Evolutionary conservation across 352 stramenopile species (phyloP).

Genomic region (Globisporangium cylindrosporum): DNA sequence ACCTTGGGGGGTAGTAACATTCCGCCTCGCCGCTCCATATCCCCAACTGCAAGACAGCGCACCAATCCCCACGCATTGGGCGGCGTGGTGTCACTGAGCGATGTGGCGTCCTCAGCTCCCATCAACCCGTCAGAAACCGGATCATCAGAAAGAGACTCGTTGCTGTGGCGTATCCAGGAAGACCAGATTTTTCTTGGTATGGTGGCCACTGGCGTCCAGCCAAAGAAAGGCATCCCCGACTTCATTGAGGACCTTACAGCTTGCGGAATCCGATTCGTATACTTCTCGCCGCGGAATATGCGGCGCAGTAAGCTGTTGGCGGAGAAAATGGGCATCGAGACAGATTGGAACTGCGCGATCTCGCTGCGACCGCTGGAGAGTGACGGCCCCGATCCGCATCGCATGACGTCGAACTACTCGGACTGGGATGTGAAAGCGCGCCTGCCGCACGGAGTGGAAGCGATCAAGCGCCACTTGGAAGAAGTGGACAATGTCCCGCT

Average conservation of each 20-base stretch:
- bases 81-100: conserved; percentile 27
- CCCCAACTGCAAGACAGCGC: conserved; percentile 9
- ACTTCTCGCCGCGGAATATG: conserved; percentile 99
- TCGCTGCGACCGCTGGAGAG: conserved; percentile 92
- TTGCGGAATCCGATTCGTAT: conserved; percentile 97
- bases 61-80: background rate
- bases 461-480: conserved; percentile 95
- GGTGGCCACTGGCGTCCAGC: conserved; percentile 93
- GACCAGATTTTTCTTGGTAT: conserved; percentile 98
- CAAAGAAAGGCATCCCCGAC: conserved; percentile 92
- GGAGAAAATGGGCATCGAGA: conserved; percentile 99
- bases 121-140: conserved; percentile 49
- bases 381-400: conserved; percentile 90
- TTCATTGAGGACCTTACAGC: conserved; percentile 95
- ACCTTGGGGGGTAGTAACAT: background rate
- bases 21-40: conserved; percentile 11
- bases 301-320: conserved; percentile 95
- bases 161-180: conserved; percentile 87
- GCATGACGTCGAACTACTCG: conserved; percentile 97
- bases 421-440: conserved; percentile 97
- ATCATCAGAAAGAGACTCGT: conserved; percentile 51
- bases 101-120: conserved; percentile 51
- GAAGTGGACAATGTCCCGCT: conserved; percentile 98
- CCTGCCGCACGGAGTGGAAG: conserved; percentile 94
- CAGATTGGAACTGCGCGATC: conserved; percentile 99